Evolutionary conservation across 768 basidiomycete species (phyloP), one percentile per base, ranked within the genome.

Genomic region (Auricularia cornea): DNA sequence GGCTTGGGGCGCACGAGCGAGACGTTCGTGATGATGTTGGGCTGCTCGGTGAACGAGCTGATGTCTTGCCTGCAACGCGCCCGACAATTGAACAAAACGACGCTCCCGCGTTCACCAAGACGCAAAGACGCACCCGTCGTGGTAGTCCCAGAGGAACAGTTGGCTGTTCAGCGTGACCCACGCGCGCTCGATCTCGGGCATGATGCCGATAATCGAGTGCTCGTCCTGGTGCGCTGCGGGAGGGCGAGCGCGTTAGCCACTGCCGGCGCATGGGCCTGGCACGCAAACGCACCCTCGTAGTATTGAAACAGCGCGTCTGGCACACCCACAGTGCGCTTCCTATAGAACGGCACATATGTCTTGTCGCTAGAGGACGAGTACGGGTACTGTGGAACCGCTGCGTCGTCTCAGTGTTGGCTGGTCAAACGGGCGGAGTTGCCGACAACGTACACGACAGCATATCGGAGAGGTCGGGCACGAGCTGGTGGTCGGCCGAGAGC

Each of bases 91-190:
- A 48, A 54, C 59, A 33, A 31, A 41, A 11, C n/a, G n/a, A n/a
- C n/a, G n/a, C n/a, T n/a, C n/a, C n/a, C n/a, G n/a, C 23, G 18
- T 29, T 59, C 10, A 20, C 29, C 26, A 54, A 78, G 8, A 38
- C 8, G 16, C 10, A 8, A 38, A 38, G 10, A 14, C 89, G 62
- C 68, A 96, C 95, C 94, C 92, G 68, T 96, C 91, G 38, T 87
- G 78, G 72, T 97, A 99, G 74, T 99, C 94, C 97, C 97, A 98
- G 28, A 99, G 78, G 70, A 97, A 92, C 35, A 99, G 79, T 69
- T 92, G 92, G 73, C 94, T 87, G 76, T 98, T 94, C 63, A 96
- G 89, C 11, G 92, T 89, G 66, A 98, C 89, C 94, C 94, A 99
- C 0, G 90, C 94, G 56, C 94, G 84, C 68, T 96, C 93, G 65